phyloP scores from a whole-genome alignment of 352 stramenopile genomes.

The Globisporangium irregulare region DNA sequence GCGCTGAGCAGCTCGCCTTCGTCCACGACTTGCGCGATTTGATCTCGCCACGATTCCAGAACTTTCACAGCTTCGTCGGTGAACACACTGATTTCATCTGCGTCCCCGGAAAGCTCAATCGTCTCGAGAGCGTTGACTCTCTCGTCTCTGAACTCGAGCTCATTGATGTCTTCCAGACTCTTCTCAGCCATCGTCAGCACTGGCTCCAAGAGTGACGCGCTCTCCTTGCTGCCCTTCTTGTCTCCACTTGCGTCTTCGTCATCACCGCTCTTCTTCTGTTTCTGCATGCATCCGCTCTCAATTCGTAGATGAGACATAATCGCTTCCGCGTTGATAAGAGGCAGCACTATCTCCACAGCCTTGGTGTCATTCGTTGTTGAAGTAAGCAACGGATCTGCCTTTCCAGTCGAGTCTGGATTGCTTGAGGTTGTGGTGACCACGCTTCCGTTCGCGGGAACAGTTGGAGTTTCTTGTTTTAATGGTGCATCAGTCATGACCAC shows the following conservation, averaged over 20 bases:
- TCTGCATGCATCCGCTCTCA: conserved; percentile 70
- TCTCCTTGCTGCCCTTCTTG: conserved; percentile 2
- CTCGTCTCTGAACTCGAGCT: conserved; percentile 67
- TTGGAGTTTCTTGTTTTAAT: neutral
- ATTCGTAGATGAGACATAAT: conserved; percentile 71
- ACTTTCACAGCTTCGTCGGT: conserved; percentile 68
- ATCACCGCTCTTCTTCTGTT: conserved; percentile 26
- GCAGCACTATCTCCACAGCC: neutral
- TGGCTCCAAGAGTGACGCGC: conserved; percentile 46
- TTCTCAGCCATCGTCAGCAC: conserved; percentile 63
- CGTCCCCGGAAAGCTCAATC: conserved; percentile 37
- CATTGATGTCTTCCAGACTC: conserved; percentile 57
- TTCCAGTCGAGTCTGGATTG: neutral
- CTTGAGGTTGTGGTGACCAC: neutral
- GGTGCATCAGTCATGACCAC: neutral
- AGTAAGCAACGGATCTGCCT: neutral
- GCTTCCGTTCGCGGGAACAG: neutral
- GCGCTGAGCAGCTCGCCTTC: conserved; percentile 71
- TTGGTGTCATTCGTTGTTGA: neutral
- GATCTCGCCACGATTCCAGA: conserved; percentile 67
- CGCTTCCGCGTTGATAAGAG: conserved; percentile 28
- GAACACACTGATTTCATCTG: conserved; percentile 23
- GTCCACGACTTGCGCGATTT: conserved; percentile 52
- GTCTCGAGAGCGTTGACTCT: conserved; percentile 58
- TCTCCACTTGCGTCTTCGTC: conserved; percentile 21